Base-by-base conservation (phyloP, 345 rosid genomes). In the Triadica sebifera region DNA sequence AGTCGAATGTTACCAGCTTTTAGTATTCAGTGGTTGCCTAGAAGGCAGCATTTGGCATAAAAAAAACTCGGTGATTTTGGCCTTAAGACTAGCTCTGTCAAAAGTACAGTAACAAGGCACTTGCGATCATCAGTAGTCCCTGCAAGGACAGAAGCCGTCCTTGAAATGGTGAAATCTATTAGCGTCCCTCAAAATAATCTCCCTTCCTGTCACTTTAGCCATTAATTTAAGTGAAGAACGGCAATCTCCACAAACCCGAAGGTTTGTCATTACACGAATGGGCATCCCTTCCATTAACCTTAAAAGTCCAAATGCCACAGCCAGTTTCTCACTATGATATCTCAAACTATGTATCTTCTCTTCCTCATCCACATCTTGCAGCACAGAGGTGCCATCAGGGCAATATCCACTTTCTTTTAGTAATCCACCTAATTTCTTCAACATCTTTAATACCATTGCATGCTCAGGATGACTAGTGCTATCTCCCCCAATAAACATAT, bases 301-400 rank as follows among this genome's bases (percentile, higher is more conserved):
- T 73, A 89, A 51, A 59, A 93, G 90, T 25, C 98, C 97, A 78
- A 85, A 93, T 50, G 97, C 95, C 55, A 93, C 89, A 1, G 97
- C 97, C 37, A 91, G 74, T 78, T 86, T 88, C 83, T 89, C 95
- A 12, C 93, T 91, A 75, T 91, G 93, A 82, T 84, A 80, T 63
- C 84, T 82, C 76, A 91, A 76, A 78, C 82, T 87, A 57, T 91
- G 75, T 19, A 77, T 72, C 78, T 91, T 93, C 80, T 91, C 97
- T 86, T 91, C 97, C 24, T 89, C 98, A 4, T 93, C 93, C 15
- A 91, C 90, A 74, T 93, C 98, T 52, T 90, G 97, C 72, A 93
- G 75, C 71, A 88, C 95, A 80, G 87, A 85, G 72, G 87, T 89
- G 11, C 91, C 81, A 76, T 91, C 97, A 64, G 95, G 97, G 77